These are phyloP conservation scores for Daldinia vernicosa DNA, from an alignment of 495 filamentous ascomycete genomes.

Conservation along the genomic window DNA sequence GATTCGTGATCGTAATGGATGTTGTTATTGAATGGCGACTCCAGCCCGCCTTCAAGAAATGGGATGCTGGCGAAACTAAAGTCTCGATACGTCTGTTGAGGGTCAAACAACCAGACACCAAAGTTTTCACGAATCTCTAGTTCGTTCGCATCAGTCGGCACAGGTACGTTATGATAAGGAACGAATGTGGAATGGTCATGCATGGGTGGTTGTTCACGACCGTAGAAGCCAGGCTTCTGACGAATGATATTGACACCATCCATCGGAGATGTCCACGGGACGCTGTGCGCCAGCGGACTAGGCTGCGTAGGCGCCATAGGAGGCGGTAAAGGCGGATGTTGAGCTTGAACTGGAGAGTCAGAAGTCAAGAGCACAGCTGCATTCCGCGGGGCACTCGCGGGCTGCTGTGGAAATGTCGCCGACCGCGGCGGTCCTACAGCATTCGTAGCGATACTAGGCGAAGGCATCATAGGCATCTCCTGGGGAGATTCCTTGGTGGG, in stretches of 20 bases:
- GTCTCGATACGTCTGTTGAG: constrained; percentile 52
- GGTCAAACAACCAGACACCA: constrained; percentile 61
- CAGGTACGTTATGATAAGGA: constrained; percentile 49
- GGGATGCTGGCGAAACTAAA: constrained; percentile 54
- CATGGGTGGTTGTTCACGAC: constrained; percentile 46
- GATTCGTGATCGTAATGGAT: constrained; percentile 63
- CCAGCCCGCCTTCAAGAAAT: constrained; percentile 59
- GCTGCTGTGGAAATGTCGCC: constrained; percentile 48
- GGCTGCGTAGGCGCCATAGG: constrained; percentile 40
- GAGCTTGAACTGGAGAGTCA: constrained; percentile 47
- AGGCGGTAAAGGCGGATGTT: constrained; percentile 39
- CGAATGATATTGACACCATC: constrained; percentile 56
- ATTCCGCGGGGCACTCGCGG: constrained; percentile 55
- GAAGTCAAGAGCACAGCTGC: constrained; percentile 57
- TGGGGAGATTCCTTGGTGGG: constrained; percentile 51
- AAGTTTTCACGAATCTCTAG: constrained; percentile 55
- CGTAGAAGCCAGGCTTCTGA: constrained; percentile 55
- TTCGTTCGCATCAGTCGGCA: constrained; percentile 46
- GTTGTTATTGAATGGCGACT: constrained; percentile 60
- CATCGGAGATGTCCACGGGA: constrained; percentile 50
- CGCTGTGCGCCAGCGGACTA: constrained; percentile 32
- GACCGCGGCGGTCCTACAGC: constrained; percentile 46
- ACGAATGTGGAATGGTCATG: constrained; percentile 50
- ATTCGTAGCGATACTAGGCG: constrained; percentile 41
- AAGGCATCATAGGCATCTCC: constrained; percentile 42